Evolutionary conservation across 306 rosid genomes (phyloP).

Genomic region (Abrus pulchellus): DNA sequence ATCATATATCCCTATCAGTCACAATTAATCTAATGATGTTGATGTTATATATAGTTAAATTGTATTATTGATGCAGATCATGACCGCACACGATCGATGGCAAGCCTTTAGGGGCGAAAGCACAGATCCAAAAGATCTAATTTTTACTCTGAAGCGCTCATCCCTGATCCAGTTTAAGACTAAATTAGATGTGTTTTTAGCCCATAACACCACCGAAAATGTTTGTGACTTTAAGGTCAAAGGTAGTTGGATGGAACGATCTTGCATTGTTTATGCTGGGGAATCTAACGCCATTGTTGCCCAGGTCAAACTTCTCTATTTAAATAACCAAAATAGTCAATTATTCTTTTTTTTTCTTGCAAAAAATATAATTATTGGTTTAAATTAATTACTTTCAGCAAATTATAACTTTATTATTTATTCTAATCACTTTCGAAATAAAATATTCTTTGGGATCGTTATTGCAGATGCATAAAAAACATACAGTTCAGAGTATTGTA

Average conservation of each 20-base stretch:
- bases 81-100: conserved; percentile 59
- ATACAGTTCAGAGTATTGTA: conserved; percentile 50
- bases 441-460: neutral
- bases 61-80: conserved; percentile 40
- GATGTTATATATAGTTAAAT: neutral
- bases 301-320: conserved; percentile 40
- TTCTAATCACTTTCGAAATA: neutral
- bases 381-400: neutral
- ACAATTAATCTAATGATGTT: neutral
- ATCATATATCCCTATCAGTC: neutral
- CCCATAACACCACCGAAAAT: conserved; percentile 48
- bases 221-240: conserved; percentile 64
- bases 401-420: neutral
- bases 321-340: neutral
- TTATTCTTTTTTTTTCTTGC: neutral
- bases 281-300: conserved; percentile 59
- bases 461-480: conserved; percentile 67
- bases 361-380: neutral
- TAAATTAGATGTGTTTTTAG: conserved; percentile 61
- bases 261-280: conserved; percentile 66
- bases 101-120: conserved; percentile 66
- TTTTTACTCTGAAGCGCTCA: conserved; percentile 54
- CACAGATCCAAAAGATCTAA: conserved; percentile 44
- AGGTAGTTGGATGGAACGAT: conserved; percentile 65
- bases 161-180: conserved; percentile 52